Conservation (phyloP, 2,329 filamentous ascomycete genomes). For the Madurella fahalii region DNA sequence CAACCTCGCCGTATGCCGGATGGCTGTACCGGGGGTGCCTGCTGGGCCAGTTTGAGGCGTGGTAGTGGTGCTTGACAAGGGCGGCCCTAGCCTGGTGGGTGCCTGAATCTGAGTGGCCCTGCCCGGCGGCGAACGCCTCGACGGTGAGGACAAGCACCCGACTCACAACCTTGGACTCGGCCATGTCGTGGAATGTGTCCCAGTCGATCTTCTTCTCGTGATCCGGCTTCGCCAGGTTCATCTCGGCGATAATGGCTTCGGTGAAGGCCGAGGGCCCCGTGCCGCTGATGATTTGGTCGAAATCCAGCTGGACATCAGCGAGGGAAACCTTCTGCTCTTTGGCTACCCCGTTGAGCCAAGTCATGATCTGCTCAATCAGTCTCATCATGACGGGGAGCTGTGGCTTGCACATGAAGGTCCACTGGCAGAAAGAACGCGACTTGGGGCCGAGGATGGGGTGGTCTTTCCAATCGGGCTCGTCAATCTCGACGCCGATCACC, state of each 20-base stretch:
- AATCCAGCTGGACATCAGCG: conserved; percentile 60
- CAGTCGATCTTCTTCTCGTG: conserved; percentile 49
- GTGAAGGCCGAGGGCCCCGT: conserved; percentile 70
- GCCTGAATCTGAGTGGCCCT: conserved; percentile 69
- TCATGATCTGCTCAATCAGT: conserved; percentile 64
- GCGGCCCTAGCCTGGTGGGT: conserved; percentile 64
- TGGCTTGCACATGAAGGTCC: conserved; percentile 70
- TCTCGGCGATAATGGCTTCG: conserved; percentile 58
- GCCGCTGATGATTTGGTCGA: conserved; percentile 69
- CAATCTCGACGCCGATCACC: conserved; percentile 67
- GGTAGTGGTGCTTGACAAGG: conserved; percentile 70
- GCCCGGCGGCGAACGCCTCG: conserved; percentile 68
- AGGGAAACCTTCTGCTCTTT: conserved; percentile 55
- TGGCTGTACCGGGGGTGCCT: conserved; percentile 63
- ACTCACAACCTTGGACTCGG: conserved; percentile 61
- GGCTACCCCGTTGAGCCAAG: conserved; percentile 59
- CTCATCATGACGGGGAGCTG: conserved; percentile 63
- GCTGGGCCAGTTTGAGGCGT: conserved; percentile 68
- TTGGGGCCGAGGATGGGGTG: conserved; percentile 65
- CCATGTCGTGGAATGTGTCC: conserved; percentile 61
- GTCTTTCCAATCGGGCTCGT: conserved; percentile 60
- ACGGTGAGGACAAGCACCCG: conserved; percentile 65
- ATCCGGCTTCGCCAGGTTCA: conserved; percentile 44
- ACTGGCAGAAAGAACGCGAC: conserved; percentile 68
- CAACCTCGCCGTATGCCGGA: conserved; percentile 65